A percentile compares a stretch with the other conserved stretches of the same genome.
Conservation (phyloP, 2,329 filamentous ascomycete genomes). For the Aspergillus pseudonomiae region DNA sequence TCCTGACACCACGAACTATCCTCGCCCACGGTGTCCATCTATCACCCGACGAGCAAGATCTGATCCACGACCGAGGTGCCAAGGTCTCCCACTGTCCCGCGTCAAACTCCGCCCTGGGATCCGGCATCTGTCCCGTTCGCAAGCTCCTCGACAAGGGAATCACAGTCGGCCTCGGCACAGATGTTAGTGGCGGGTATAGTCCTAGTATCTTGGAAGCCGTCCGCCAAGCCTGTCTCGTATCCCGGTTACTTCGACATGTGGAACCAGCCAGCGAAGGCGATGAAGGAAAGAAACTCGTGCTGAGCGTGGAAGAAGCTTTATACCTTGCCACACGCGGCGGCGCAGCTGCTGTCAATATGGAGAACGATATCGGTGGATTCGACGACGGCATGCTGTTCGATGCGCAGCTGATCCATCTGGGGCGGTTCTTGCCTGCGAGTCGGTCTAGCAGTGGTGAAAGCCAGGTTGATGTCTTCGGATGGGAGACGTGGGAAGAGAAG, state of each 20-base stretch:
- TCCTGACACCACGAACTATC: conserved; percentile 74
- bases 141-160: conserved; percentile 74
- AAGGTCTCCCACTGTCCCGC: conserved; percentile 85
- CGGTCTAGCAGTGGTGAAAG: conserved; percentile 57
- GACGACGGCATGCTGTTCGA: conserved; percentile 88
- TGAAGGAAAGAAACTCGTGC: conserved; percentile 57
- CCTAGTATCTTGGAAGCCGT: conserved; percentile 81
- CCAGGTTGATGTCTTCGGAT: conserved; percentile 84
- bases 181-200: conserved; percentile 86
- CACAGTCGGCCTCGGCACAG: conserved; percentile 83
- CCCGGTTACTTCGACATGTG: conserved; percentile 61
- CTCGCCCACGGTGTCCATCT: conserved; percentile 86
- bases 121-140: conserved; percentile 75
- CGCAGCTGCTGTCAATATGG: conserved; percentile 76
- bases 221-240: conserved; percentile 77
- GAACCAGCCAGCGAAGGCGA: conserved; percentile 47
- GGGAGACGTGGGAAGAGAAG: conserved; percentile 83
- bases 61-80: conserved; percentile 63
- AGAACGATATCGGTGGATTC: conserved; percentile 74
- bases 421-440: conserved; percentile 27
- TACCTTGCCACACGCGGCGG: conserved; percentile 89
- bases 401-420: conserved; percentile 76
- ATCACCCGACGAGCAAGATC: conserved; percentile 62
- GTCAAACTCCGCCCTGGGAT: conserved; percentile 80
- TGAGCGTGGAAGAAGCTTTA: conserved; percentile 83